phyloP scores from a whole-genome alignment of 2,329 filamentous ascomycete genomes.

The Nemania sp. region DNA sequence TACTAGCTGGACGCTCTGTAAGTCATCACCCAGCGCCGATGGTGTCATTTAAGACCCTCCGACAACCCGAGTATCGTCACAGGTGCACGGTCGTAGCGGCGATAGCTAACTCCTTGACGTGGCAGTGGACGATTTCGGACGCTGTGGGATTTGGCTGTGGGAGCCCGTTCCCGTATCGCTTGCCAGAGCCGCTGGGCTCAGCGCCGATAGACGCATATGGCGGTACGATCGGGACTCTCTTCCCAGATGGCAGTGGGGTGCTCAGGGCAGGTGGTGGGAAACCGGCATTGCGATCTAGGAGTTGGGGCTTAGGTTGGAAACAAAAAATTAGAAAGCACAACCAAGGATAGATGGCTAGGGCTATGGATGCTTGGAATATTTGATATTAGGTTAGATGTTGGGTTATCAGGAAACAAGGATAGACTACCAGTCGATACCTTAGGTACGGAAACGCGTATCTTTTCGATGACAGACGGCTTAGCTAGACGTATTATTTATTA shows the following conservation, averaged over 20 bases:
- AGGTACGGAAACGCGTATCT: too few species aligned
- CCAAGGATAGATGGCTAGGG: not conserved
- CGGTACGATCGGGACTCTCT: conserved; percentile 64
- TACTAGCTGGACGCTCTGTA: conserved; percentile 64
- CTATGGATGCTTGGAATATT: not conserved
- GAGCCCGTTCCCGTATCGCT: conserved; percentile 78
- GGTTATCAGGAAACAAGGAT: not conserved
- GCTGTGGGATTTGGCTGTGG: conserved; percentile 75
- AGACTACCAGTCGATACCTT: not conserved
- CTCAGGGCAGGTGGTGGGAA: conserved; percentile 63
- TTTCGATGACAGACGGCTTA: too few species aligned
- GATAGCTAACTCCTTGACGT: not conserved
- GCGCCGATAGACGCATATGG: conserved; percentile 47
- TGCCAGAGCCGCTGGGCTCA: conserved; percentile 60
- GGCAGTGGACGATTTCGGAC: conserved; percentile 70
- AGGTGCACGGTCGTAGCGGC: not conserved
- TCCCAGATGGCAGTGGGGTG: conserved; percentile 57
- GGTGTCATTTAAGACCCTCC: not conserved
- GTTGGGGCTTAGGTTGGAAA: not conserved
- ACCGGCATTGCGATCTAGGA: conserved; percentile 45
- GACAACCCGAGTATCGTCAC: too few species aligned
- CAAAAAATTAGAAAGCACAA: not conserved
- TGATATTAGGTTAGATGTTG: not conserved
- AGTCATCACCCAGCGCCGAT: not conserved
- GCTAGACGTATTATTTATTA: too few species aligned